Conservation (phyloP, 768 basidiomycete genomes). For the Pulveroboletus sp. region DNA sequence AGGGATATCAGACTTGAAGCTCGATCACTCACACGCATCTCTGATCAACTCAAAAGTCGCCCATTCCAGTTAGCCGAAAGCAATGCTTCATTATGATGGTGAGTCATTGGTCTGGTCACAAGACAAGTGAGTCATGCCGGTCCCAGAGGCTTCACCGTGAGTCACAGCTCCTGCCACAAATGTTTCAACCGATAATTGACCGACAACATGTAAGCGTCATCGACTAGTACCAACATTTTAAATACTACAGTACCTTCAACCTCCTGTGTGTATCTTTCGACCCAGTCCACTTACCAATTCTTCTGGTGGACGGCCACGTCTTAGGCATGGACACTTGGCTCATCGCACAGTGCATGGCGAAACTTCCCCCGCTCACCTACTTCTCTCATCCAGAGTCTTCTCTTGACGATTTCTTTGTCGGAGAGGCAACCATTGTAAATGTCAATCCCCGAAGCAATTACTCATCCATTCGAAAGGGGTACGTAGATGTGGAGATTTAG, state of each 20-base stretch:
- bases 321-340: conserved; percentile 7
- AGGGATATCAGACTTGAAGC: not conserved
- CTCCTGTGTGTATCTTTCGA: not conserved
- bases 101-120: too few relatives aligned
- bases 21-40: not conserved
- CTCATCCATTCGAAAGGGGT: not conserved
- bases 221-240: not conserved
- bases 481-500: not conserved
- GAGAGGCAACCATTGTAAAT: not conserved
- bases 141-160: not conserved
- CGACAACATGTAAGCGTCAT: not conserved
- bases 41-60: not conserved
- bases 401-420: conserved; percentile 12
- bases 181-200: not conserved
- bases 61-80: not conserved
- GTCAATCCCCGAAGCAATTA: not conserved
- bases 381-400: conserved; percentile 15
- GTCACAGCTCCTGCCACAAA: not conserved
- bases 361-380: conserved; percentile 5
- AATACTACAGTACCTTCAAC: not conserved
- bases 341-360: conserved; percentile 12
- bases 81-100: not conserved
- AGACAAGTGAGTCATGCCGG: not conserved
- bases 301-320: not conserved
- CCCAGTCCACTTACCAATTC: not conserved